A percentile compares a stretch with the other conserved stretches of the same genome.
Evolutionary conservation across 2,329 filamentous ascomycete species (phyloP).

Genomic region (Bimuria novae-zelandiae): DNA sequence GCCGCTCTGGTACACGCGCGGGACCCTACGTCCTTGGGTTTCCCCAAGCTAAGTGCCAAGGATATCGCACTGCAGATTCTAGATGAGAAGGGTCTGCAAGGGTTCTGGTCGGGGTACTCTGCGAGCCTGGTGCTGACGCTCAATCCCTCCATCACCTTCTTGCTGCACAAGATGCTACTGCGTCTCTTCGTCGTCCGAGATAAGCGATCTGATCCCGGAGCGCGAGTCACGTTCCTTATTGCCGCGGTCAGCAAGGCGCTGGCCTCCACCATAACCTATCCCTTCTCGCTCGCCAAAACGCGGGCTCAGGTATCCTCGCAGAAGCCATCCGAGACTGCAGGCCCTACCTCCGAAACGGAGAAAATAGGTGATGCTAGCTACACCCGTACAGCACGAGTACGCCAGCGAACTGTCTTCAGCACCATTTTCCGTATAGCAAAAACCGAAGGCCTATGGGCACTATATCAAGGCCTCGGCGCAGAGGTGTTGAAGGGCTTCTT

Average conservation of each 20-base stretch:
- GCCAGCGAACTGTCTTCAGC: slow-evolving; percentile 62
- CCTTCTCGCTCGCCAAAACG: slow-evolving; percentile 83
- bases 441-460: slow-evolving; percentile 67
- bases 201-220: slow-evolving; percentile 58
- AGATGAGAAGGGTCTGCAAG: slow-evolving; percentile 70
- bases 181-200: slow-evolving; percentile 60
- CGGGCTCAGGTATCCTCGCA: slow-evolving; percentile 67
- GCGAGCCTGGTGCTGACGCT: slow-evolving; percentile 78
- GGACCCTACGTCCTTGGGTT: slow-evolving; percentile 36
- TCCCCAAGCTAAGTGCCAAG: slow-evolving; percentile 45
- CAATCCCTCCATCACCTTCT: slow-evolving; percentile 85
- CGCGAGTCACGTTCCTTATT: slow-evolving; percentile 64
- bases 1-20: slow-evolving; percentile 57
- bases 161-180: slow-evolving; percentile 75
- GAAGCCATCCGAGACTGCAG: slow-evolving; percentile 34
- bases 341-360: slow-evolving; percentile 35
- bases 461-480: slow-evolving; percentile 77
- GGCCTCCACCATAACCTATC: slow-evolving; percentile 79
- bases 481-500: slow-evolving; percentile 85
- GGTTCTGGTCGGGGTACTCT: slow-evolving; percentile 88
- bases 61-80: slow-evolving; percentile 69
- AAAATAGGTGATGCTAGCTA: slow-evolving; percentile 28
- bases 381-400: slow-evolving; percentile 28
- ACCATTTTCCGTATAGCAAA: slow-evolving; percentile 62
- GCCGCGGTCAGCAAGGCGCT: slow-evolving; percentile 80